Evolutionary conservation across 176 grass and related monocot genomes (phyloP), one percentile per base, ranked within the genome.

Genomic region (Triticum urartu): DNA sequence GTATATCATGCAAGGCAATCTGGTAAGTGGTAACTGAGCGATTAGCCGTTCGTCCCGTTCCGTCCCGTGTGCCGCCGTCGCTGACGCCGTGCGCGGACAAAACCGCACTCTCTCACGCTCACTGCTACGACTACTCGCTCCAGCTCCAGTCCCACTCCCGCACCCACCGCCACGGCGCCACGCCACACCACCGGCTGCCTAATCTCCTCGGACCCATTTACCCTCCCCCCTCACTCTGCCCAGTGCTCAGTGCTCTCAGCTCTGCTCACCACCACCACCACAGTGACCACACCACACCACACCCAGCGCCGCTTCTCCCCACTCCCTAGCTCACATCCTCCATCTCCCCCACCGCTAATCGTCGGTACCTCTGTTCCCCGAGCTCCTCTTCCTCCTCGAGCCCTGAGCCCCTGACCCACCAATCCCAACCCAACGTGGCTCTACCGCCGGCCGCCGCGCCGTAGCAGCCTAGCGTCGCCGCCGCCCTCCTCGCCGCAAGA

Each of bases 31-130:
- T 43, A 43, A 76, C 72, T 14, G 74, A 28, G 66, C 64, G 80
- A 84, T 90, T 87, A 90, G 85, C 69, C 84, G 86, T 78, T 71
- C 64, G 70, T 72, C 86, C 77, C 80, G 84, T 79, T 30, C 28
- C 86, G 7, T 43, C 10, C 70, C 75, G 84, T 75, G 77, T 56
- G 77, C 77, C 50, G 50, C 50, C 70, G 81, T 81, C 50, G 36
- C 34, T 43, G 43, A 87, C 60, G 22, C 35, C 50, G 82, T 78
- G 88, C 86, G 54, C 82, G 64, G 82, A 88, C 90, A 88, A 91
- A 88, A 78, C 68, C 68, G n/a, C 86, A 2, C 74, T 61, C 89
- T 21, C 85, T 42, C 35, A 7, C 48, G 3, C 32, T 8, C 71
- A 15, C 47, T 5, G 15, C 50, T 54, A 17, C 50, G 15, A 54